Evolutionary conservation across 306 rosid genomes (phyloP), one percentile per base, ranked within the genome.

Genomic region (Sindora glabra): DNA sequence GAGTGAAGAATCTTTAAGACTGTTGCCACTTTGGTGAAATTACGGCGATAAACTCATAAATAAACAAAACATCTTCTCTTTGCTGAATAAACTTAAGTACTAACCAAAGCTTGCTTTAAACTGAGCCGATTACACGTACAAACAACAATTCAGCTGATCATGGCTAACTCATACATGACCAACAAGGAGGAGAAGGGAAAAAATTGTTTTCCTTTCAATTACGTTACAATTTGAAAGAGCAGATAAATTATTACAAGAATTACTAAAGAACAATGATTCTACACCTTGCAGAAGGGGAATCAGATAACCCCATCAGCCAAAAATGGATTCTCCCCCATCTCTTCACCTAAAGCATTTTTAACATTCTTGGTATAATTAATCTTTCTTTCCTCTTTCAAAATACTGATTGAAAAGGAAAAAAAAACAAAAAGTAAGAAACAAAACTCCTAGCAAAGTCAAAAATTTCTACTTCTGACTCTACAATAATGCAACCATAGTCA

Each of bases 381-480:
- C 58, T 47, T 52, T 84, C 54, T 71, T 69, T 69, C 63, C 75
- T 68, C 75, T 71, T 74, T 83, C 63, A 79, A 70, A 53, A 51
- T 18, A 56, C 79, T 70, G 77, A 65, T 59, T 74, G 52, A 73
- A 68, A 65, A 69, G n/a, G n/a, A n/a, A 48, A 44, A 23, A 66
- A n/a, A n/a, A n/a, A n/a, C n/a, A n/a, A n/a, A n/a, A n/a, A n/a
- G n/a, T n/a, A n/a, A n/a, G n/a, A n/a, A 54, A 19, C 12, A 58
- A 72, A 58, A 33, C 56, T 71, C 78, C 89, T 84, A 74, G 49
- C 42, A 47, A 62, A 82, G 81, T 75, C 82, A 83, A 86, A 91
- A 88, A 37, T 83, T 79, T 79, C 86, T 83, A 74, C 90, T 81
- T 83, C 87, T 80, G 87, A 65, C 81, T 75, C 76, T 64, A 84